Percentiles rank a stretch among this genome's conserved stretches.
Evolutionary conservation across 2,329 filamentous ascomycete species (phyloP).

Genomic region (Sporothrix sp.): DNA sequence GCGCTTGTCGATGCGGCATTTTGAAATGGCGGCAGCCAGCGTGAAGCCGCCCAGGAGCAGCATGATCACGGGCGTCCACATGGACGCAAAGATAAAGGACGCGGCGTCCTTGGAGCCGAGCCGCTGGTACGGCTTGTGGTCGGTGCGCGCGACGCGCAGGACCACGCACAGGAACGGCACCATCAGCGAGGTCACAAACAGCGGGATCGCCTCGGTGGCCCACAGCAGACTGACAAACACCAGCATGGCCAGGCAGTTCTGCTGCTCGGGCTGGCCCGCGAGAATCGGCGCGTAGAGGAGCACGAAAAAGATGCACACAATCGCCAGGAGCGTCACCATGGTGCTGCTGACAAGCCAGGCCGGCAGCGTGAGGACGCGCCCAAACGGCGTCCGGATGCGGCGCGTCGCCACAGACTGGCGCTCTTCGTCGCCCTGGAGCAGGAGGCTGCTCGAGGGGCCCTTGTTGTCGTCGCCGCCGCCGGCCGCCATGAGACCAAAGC

Average conservation of each 20-base stretch:
- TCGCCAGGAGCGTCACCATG: slow-evolving; percentile 64
- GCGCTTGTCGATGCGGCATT: slow-evolving; percentile 95
- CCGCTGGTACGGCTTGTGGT: slow-evolving; percentile 56
- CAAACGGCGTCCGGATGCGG: slow-evolving; percentile 59
- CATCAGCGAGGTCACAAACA: slow-evolving; percentile 90
- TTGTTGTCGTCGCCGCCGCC: slow-evolving; percentile 10
- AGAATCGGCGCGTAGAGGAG: slow-evolving; percentile 73
- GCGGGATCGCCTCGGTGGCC: slow-evolving; percentile 95
- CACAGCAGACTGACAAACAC: slow-evolving; percentile 89
- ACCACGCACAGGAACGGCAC: slow-evolving; percentile 91
- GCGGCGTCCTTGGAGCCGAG: slow-evolving; percentile 75
- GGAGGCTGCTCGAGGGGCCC: slow-evolving; percentile 55
- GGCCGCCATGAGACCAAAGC: slow-evolving; percentile 13
- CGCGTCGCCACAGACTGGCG: slow-evolving; percentile 26
- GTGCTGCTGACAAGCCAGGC: slow-evolving; percentile 75
- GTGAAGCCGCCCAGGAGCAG: slow-evolving; percentile 92
- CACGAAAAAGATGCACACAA: slow-evolving; percentile 62
- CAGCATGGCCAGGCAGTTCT: slow-evolving; percentile 90
- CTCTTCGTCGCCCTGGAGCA: slow-evolving; percentile 77
- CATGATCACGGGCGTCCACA: slow-evolving; percentile 99
- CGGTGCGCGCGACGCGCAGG: slow-evolving; percentile 71
- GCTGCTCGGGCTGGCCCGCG: slow-evolving; percentile 69
- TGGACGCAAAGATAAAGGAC: slow-evolving; percentile 77
- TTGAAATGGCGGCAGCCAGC: slow-evolving; percentile 86
- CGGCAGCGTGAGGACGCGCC: slow-evolving; percentile 51